These are phyloP conservation scores for Niebla homalea DNA, from an alignment of 495 filamentous ascomycete species.

Conservation along the genomic window DNA sequence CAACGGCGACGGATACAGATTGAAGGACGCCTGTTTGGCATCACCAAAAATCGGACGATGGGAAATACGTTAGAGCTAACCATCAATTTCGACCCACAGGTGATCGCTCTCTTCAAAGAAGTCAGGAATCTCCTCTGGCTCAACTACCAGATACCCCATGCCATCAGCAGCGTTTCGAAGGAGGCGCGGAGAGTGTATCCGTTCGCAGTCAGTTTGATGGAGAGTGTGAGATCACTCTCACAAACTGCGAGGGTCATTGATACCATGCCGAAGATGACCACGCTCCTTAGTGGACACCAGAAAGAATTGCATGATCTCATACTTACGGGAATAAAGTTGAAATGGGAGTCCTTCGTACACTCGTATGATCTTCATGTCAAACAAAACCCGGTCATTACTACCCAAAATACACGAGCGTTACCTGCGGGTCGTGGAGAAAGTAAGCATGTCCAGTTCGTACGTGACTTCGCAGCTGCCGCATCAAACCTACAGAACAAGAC, in stretches of 20 bases:
- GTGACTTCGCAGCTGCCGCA: constrained; percentile 76
- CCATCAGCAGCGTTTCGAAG: constrained; percentile 88
- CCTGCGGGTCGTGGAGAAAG: constrained; percentile 63
- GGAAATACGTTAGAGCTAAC: constrained; percentile 75
- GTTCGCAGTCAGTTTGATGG: constrained; percentile 95
- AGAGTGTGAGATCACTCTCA: constrained; percentile 77
- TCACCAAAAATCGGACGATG: constrained; percentile 70
- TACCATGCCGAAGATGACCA: constrained; percentile 71
- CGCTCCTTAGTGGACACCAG: constrained; percentile 78
- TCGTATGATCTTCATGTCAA: constrained; percentile 86
- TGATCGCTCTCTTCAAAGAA: constrained; percentile 96
- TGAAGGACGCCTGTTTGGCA: constrained; percentile 78
- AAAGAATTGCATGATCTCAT: constrained; percentile 75
- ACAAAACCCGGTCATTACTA: constrained; percentile 40
- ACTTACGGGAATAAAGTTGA: constrained; percentile 70
- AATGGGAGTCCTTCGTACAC: constrained; percentile 96
- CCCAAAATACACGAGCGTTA: constrained; percentile 17
- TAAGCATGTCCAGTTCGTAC: constrained; percentile 89
- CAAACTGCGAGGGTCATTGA: constrained; percentile 74
- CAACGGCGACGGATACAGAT: constrained; percentile 77
- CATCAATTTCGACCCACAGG: constrained; percentile 93
- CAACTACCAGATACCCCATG: constrained; percentile 81
- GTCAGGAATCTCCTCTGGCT: constrained; percentile 94
- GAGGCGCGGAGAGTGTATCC: constrained; percentile 96
- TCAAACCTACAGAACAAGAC: constrained; percentile 81